Percentiles rank a stretch among this genome's conserved stretches.
Conservation (phyloP, 2,329 filamentous ascomycete species). For the Diaporthe aspalathi region DNA sequence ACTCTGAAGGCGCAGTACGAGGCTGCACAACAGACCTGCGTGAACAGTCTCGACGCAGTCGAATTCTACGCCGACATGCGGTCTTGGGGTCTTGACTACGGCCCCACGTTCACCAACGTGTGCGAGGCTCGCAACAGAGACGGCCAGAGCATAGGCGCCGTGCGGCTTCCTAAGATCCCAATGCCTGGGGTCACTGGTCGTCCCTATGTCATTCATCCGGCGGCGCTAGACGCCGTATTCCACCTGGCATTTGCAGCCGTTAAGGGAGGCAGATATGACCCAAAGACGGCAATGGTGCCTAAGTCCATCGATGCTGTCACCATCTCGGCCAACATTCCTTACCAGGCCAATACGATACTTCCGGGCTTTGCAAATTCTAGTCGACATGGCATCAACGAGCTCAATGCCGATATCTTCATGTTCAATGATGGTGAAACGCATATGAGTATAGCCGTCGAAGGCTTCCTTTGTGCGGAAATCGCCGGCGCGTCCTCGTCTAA, state of each 20-base stretch:
- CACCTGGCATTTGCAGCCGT: constrained; percentile 40
- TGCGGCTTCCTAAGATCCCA: background rate
- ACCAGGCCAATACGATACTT: constrained; percentile 29
- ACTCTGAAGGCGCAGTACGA: constrained; percentile 30
- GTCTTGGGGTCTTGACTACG: constrained; percentile 1
- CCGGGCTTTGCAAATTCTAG: constrained; percentile 31
- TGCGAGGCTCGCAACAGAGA: background rate
- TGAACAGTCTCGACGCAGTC: background rate
- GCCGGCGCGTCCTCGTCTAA: constrained; percentile 24
- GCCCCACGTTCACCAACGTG: background rate
- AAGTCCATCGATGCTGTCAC: constrained; percentile 26
- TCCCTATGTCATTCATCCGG: constrained; percentile 49
- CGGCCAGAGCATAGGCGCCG: background rate
- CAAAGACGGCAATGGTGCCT: background rate
- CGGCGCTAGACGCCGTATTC: constrained; percentile 50
- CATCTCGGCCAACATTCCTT: constrained; percentile 32
- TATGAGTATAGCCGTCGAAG: constrained; percentile 28
- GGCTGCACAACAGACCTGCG: constrained; percentile 2
- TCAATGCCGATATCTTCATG: constrained; percentile 30
- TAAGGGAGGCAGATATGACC: background rate
- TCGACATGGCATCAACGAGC: constrained; percentile 31
- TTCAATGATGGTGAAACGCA: constrained; percentile 16
- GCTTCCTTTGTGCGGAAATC: constrained; percentile 35
- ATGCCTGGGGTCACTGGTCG: background rate
- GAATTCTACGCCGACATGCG: background rate